phyloP scores from a whole-genome alignment of 805 yeast genomes.

The Sugiyamaella valdiviana region DNA sequence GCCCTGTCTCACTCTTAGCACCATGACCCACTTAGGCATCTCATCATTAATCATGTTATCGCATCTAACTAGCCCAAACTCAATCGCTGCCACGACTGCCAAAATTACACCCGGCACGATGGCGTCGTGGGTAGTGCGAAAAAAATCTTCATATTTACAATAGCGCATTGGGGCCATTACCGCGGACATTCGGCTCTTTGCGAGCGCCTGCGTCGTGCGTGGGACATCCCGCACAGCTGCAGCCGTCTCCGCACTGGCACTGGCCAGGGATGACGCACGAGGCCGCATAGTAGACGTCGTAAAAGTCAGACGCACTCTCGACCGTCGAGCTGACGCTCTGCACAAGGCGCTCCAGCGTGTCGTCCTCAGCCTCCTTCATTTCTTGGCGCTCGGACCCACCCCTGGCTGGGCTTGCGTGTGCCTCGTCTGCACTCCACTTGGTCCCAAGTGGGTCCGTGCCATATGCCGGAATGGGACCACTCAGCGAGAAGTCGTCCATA shows the following conservation, averaged over 20 bases:
- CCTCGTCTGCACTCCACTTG: not conserved
- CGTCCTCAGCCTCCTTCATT: constrained; percentile 23
- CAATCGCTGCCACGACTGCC: too few species aligned
- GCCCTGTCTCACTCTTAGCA: too few species aligned
- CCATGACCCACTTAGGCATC: too few species aligned
- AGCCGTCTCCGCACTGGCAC: constrained; percentile 34
- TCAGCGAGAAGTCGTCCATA: not conserved
- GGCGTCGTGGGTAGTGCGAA: too few species aligned
- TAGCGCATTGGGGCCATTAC: too few species aligned
- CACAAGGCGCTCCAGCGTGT: constrained; percentile 19
- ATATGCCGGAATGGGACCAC: not conserved
- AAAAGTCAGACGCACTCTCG: constrained; percentile 13
- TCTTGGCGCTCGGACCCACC: constrained; percentile 13
- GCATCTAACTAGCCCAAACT: too few species aligned
- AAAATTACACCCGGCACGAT: too few species aligned
- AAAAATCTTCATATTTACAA: too few species aligned
- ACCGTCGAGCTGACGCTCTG: constrained; percentile 3
- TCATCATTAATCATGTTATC: too few species aligned
- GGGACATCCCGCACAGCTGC: constrained; percentile 33
- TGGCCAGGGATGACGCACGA: constrained; percentile 35
- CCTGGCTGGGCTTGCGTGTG: too few species aligned
- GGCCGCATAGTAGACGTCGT: constrained; percentile 29
- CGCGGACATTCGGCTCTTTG: too few species aligned
- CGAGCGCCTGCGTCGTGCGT: constrained; percentile 21
- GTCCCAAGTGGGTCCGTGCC: not conserved